A percentile compares a stretch with the other conserved stretches of the same genome.
phyloP scores from a whole-genome alignment of 2,329 filamentous ascomycete genomes.

The Aureobasidium namibiae region DNA sequence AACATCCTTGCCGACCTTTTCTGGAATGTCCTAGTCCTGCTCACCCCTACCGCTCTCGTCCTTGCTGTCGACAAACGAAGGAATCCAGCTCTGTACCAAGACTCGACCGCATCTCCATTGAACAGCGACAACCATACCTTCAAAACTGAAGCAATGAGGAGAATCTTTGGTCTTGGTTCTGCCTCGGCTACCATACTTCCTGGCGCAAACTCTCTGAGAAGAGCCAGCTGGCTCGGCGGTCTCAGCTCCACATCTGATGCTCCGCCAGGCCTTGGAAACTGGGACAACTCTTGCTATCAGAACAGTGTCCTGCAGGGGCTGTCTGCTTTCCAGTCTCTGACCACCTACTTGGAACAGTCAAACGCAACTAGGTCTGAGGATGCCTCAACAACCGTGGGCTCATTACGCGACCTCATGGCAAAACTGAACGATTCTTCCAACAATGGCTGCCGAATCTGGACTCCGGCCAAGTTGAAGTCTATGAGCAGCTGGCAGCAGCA shows the following conservation, averaged over 20 bases:
- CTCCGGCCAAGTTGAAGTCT: constrained; percentile 70
- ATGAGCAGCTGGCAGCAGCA: constrained; percentile 96
- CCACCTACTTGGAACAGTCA: constrained; percentile 15
- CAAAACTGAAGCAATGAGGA: constrained; percentile 30
- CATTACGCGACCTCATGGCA: constrained; percentile 58
- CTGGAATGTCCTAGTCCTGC: constrained; percentile 54
- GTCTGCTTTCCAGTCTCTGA: constrained; percentile 64
- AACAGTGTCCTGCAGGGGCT: constrained; percentile 75
- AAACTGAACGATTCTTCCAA: constrained; percentile 62
- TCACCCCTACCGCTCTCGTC: constrained; percentile 50
- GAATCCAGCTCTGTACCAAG: constrained; percentile 1
- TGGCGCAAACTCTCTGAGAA: neutral
- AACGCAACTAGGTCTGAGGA: constrained; percentile 28
- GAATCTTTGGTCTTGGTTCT: constrained; percentile 31
- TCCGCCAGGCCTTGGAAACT: constrained; percentile 69
- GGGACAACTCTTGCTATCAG: constrained; percentile 94
- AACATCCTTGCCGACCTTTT: constrained; percentile 37
- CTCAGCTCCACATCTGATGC: constrained; percentile 20
- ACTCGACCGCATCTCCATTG: neutral
- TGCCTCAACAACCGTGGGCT: constrained; percentile 35
- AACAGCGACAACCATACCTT: constrained; percentile 23
- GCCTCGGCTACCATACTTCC: constrained; percentile 20
- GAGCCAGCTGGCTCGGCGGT: constrained; percentile 12
- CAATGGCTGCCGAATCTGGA: constrained; percentile 73
- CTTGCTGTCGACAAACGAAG: constrained; percentile 42